Base-by-base conservation (phyloP, 371 early-diverging fungal species). In the Lichtheimia corymbifera region DNA sequence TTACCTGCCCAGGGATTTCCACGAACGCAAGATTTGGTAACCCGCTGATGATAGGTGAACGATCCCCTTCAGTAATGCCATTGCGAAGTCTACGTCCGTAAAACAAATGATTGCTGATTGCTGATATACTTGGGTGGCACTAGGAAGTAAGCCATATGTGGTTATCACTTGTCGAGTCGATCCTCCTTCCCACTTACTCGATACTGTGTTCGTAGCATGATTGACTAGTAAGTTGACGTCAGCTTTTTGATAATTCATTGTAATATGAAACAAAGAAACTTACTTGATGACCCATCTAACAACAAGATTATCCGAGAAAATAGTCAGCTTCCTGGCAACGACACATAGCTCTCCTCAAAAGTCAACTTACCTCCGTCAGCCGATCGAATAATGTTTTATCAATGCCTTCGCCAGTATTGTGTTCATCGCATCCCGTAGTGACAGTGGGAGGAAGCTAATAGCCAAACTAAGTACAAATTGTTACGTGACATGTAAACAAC, bases 341-440 rank as follows among this genome's bases (percentile, higher is more conserved):
- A 18, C 5, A 40, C 14, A 27, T 27, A 54, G 7, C 12, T 17
- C n/a, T 3, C 11, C 18, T 24, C 13, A 43, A 45, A 18, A 45
- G 25, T n/a, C 14, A 35, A 22, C 76, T 75, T 66, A 82, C 74
- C 67, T 86, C 81, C 0, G 80, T 77, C 30, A 94, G 70, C 53
- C 98, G 77, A 62, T 93, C 92, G 79, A 96, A 97, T 13, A 97
- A 64, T 0, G 95, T 93, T 41, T 93, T 82, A 14, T 94, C 93
- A 40, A 94, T 77, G 0, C 94, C 93, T 55, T 79, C 70, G 4
- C 82, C 83, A 14, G 65, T 67, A n/a, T 73, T 69, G 0, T 60
- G 59, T 25, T 54, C 70, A 47, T 74, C 83, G 7, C 67, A 71
- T 55, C 43, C 66, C 12, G 87, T 85, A 6, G 76, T 78, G 35